A percentile compares a stretch with the other conserved stretches of the same genome.
Conservation (phyloP, 169 alveolate species). For the Cryptosporidium sp. region DNA sequence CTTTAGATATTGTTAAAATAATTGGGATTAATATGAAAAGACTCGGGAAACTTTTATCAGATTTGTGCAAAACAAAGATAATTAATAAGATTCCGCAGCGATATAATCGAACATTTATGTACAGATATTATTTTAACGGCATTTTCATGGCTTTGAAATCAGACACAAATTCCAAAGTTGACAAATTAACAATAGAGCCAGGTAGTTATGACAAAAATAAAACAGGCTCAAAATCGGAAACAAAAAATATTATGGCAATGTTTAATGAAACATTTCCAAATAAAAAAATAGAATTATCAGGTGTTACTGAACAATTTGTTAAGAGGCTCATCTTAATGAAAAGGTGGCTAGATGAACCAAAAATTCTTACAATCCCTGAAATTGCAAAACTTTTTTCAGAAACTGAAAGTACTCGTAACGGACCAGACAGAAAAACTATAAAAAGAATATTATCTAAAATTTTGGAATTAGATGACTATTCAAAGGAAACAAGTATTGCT, state of each 20-base stretch:
- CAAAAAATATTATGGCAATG: background rate
- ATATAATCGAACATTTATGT: slow-evolving; percentile 71
- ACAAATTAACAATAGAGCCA: background rate
- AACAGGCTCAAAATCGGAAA: background rate
- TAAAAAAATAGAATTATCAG: slow-evolving; percentile 3
- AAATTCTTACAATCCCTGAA: slow-evolving; percentile 60
- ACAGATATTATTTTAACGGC: slow-evolving; percentile 40
- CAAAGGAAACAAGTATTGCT: slow-evolving; percentile 31
- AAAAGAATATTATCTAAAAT: slow-evolving; percentile 34
- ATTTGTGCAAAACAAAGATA: slow-evolving; percentile 7
- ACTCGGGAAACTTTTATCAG: slow-evolving; percentile 59
- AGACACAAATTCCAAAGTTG: background rate
- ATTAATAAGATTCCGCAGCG: slow-evolving; percentile 56
- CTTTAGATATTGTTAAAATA: slow-evolving; percentile 45
- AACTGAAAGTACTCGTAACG: slow-evolving; percentile 35
- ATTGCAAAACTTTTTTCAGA: slow-evolving; percentile 52
- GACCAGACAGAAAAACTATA: slow-evolving; percentile 74
- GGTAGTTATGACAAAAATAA: background rate
- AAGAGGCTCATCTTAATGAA: slow-evolving; percentile 30
- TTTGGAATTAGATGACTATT: slow-evolving; percentile 26
- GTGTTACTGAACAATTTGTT: slow-evolving; percentile 54
- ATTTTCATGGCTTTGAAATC: background rate
- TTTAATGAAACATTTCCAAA: slow-evolving; percentile 24
- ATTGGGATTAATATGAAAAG: slow-evolving; percentile 62
- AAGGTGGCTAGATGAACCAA: slow-evolving; percentile 57